These are phyloP conservation scores for Cocos nucifera DNA, from an alignment of 176 grass and related monocot genomes.

Conservation along the genomic window DNA sequence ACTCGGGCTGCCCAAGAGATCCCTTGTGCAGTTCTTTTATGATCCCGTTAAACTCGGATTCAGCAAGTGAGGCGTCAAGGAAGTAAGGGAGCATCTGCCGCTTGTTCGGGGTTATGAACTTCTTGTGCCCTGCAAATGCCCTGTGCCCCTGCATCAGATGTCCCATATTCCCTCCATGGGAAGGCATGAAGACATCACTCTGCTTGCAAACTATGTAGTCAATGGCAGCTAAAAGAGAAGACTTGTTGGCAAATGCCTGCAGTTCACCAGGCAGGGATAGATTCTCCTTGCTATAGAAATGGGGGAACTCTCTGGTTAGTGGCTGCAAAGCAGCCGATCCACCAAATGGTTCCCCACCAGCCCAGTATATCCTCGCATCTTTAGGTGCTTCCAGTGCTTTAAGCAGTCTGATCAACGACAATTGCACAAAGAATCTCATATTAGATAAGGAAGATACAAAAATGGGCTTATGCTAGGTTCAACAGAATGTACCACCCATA, in stretches of 20 bases:
- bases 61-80: conserved; percentile 13
- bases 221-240: conserved; percentile 33
- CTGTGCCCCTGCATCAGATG: conserved; percentile 34
- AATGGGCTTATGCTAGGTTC: too few species aligned
- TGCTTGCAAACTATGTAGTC: conserved; percentile 49
- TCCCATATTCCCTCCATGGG: conserved; percentile 49
- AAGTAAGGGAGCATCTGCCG: conserved; percentile 29
- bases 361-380: conserved; percentile 39
- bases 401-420: conserved; percentile 18
- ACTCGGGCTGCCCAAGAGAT: conserved; percentile 33
- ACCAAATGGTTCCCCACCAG: conserved; percentile 36
- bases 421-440: too few species aligned
- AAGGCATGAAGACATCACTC: conserved; percentile 44
- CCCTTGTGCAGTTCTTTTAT: conserved; percentile 25
- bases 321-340: conserved; percentile 12
- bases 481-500: neutral
- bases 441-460: too few species aligned
- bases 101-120: conserved; percentile 42
- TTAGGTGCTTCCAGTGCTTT: conserved; percentile 32
- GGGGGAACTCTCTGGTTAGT: conserved; percentile 21
- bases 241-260: conserved; percentile 18
- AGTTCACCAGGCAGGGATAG: conserved; percentile 22
- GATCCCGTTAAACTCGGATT: conserved; percentile 25
- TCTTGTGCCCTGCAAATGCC: conserved; percentile 36
- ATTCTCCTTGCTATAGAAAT: conserved; percentile 35